Evolutionary conservation across 1,139 yeast genomes (phyloP).

Genomic region (Yamadazyma sp.): DNA sequence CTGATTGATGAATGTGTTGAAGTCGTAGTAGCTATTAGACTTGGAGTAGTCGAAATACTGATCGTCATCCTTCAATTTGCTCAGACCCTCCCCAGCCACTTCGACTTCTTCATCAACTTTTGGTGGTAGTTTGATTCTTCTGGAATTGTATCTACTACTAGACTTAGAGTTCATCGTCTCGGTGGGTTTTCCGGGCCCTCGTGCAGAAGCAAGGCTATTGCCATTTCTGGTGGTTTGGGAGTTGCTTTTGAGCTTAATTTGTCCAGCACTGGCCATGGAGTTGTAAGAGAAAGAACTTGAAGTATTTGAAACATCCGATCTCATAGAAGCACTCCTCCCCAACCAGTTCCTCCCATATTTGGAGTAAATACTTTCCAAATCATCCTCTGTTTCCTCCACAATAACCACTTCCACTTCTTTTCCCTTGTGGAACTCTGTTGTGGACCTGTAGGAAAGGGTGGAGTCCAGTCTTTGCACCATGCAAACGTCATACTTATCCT

Average conservation of each 20-base stretch:
- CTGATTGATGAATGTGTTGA: conserved; percentile 38
- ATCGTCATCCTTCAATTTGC: conserved; percentile 8
- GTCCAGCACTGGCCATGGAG: conserved; percentile 18
- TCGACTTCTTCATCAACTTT: conserved; percentile 3
- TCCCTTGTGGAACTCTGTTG: conserved; percentile 43
- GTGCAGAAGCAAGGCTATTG: neutral
- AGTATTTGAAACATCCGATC: conserved; percentile 16
- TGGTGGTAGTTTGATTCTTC: conserved; percentile 19
- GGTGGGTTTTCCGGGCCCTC: neutral
- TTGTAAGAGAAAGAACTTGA: conserved; percentile 18
- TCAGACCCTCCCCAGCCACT: neutral
- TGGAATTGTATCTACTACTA: conserved; percentile 21
- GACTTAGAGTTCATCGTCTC: conserved; percentile 7
- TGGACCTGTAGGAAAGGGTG: conserved; percentile 37
- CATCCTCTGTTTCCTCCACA: conserved; percentile 36
- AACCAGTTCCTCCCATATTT: conserved; percentile 38
- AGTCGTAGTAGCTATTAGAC: conserved; percentile 28
- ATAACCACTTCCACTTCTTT: conserved; percentile 47
- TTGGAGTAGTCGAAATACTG: conserved; percentile 31
- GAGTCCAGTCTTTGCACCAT: conserved; percentile 37
- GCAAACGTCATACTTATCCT: conserved; percentile 39
- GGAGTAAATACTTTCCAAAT: conserved; percentile 44
- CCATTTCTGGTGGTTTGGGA: conserved; percentile 5
- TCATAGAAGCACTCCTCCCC: conserved; percentile 21
- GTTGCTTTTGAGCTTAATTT: conserved; percentile 17